Base-by-base conservation (phyloP, 331 rosid species). In the Rhamnella rubrinervis region DNA sequence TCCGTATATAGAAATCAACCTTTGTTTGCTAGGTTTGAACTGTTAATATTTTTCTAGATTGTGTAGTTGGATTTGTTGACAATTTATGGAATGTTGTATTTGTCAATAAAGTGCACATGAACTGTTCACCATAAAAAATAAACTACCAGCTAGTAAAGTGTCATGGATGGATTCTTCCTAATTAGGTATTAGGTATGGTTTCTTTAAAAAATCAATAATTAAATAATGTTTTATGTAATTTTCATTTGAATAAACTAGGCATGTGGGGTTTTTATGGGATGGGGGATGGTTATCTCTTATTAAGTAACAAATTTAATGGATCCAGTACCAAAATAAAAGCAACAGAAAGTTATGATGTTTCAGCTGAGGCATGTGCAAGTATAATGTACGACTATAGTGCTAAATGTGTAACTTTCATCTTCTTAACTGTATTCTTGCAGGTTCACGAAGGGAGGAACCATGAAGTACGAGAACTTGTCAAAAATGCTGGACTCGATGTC, bases 361-460 rank as follows among this genome's bases (percentile, higher is more conserved):
- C 2, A 50, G 39, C 28, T 31, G 7, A 21, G 21, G 20, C 62
- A 51, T 51, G 73, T n/a, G 50, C 4, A 31, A 31, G 5, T 31
- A 4, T 31, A 31, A 49, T 74, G 6, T 55, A 28, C 60, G 49
- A 25, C 59, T 21, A 35, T 41, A 50, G 49, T 25, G 14, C 19
- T 9, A 1, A 4, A 8, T 7, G 23, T 56, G 23, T 38, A 10
- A 4, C 16, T 55, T 52, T 77, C 44, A 14, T 70, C 25, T 23
- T 18, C 26, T 58, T 35, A 16, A 35, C 50, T 58, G 37, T 20
- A 65, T 49, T 70, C 38, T 21, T 75, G 44, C 71, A 90, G 98
- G 98, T 93, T 69, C 97, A 93, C 80, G 98, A 93, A 37, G 98
- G 98, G 78, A 90, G 98, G 88, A 90, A 93, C 81, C 98, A 88